Evolutionary conservation across 208 protist species (phyloP).

Genomic region (Herpetomonas tarakana): DNA sequence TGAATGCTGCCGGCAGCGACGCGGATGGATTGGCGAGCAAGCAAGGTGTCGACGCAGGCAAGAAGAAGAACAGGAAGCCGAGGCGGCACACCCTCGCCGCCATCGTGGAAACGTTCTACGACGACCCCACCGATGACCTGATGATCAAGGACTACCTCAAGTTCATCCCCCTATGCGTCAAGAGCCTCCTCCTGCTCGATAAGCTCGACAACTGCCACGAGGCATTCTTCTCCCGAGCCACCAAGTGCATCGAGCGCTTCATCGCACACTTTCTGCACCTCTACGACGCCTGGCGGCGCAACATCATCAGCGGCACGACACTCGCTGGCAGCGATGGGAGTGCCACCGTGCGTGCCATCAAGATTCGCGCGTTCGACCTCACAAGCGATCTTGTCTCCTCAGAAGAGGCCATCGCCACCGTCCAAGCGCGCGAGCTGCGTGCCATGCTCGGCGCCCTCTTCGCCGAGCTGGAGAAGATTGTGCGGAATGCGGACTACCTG

Average conservation of each 20-base stretch:
- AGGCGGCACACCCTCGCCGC: constrained; percentile 28
- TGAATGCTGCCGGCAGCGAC: not conserved
- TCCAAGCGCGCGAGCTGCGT: constrained; percentile 59
- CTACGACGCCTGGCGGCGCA: constrained; percentile 74
- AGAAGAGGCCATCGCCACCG: constrained; percentile 68
- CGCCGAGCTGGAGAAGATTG: constrained; percentile 73
- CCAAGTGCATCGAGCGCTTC: constrained; percentile 59
- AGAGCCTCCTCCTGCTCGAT: constrained; percentile 52
- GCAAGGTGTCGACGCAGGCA: not conserved
- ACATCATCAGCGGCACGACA: constrained; percentile 26
- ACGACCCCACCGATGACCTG: constrained; percentile 49
- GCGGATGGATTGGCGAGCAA: constrained; percentile 6
- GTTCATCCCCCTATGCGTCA: constrained; percentile 79
- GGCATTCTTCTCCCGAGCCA: constrained; percentile 63
- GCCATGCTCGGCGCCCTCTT: constrained; percentile 72
- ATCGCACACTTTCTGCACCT: constrained; percentile 67
- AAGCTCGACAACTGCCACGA: constrained; percentile 70
- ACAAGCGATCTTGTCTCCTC: constrained; percentile 48
- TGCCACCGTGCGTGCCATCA: constrained; percentile 56
- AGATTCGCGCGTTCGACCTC: constrained; percentile 52
- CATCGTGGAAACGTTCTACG: constrained; percentile 43
- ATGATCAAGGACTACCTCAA: constrained; percentile 53
- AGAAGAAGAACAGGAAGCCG: not conserved
- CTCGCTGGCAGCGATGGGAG: constrained; percentile 20
- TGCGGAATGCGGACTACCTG: constrained; percentile 81